Evolutionary conservation across 108 stramenopile species (phyloP).

Genomic region (Cyclostephanos invisitatus): DNA sequence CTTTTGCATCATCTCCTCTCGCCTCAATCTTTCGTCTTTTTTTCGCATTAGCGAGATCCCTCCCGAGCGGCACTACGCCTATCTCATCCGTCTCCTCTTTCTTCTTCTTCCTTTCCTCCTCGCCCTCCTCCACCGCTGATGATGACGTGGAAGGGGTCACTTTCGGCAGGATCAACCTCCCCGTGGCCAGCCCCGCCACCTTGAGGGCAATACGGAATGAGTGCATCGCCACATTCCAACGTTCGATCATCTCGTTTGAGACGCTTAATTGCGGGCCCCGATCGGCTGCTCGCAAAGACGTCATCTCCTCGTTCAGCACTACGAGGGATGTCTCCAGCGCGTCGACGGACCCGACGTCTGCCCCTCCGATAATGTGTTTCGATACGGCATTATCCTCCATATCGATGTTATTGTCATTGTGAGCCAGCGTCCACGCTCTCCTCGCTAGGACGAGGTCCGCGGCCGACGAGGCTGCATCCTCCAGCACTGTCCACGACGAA

Average conservation of each 20-base stretch:
- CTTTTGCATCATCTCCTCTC: not conserved
- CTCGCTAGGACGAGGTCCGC: slow-evolving; percentile 18
- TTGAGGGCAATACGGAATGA: slow-evolving; percentile 38
- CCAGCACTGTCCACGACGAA: slow-evolving; percentile 34
- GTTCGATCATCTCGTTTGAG: slow-evolving; percentile 10
- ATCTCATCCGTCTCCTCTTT: not conserved
- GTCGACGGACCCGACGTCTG: not conserved
- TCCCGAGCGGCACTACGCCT: not conserved
- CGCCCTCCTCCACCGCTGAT: not conserved
- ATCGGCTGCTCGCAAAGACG: not conserved
- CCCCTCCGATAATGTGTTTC: not conserved
- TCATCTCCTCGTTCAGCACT: not conserved
- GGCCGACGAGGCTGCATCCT: slow-evolving; percentile 24
- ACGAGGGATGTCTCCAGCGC: not conserved
- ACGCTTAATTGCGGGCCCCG: not conserved
- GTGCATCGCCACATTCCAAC: slow-evolving; percentile 32
- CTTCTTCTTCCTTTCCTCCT: not conserved
- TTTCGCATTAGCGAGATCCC: not conserved
- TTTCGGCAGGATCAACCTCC: slow-evolving; percentile 34
- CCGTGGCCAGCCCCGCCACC: slow-evolving; percentile 40
- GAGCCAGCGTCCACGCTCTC: not conserved
- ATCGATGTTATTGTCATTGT: not conserved
- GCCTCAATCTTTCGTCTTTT: not conserved
- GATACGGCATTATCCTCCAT: not conserved
- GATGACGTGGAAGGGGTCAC: not conserved